A percentile compares a stretch with the other conserved stretches of the same genome.
These are phyloP conservation scores for Tephrocybe sp. DNA, from an alignment of 768 basidiomycete species.

Conservation along the genomic window DNA sequence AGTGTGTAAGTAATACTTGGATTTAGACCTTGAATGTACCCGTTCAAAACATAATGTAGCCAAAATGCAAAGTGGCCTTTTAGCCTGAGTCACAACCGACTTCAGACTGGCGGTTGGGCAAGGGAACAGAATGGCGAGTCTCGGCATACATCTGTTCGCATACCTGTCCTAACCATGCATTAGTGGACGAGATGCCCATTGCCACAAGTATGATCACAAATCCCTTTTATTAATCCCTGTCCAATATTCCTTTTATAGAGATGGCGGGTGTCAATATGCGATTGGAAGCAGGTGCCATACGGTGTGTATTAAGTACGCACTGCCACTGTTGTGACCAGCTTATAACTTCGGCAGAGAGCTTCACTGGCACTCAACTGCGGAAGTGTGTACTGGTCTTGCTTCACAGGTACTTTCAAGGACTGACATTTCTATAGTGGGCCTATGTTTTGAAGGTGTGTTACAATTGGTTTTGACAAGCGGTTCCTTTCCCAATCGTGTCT, in stretches of 20 bases:
- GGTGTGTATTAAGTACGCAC: conserved; percentile 22
- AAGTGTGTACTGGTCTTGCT: conserved; percentile 23
- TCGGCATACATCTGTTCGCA: not conserved
- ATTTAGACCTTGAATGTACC: not conserved
- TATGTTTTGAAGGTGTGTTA: conserved; percentile 41
- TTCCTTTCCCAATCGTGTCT: not conserved
- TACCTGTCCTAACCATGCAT: not conserved
- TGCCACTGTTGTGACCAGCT: too few relatives aligned
- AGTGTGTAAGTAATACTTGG: conserved; percentile 28
- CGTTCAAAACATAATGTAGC: conserved; percentile 19
- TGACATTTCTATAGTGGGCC: conserved; percentile 36
- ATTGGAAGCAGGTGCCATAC: conserved; percentile 45
- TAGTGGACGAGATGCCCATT: conserved; percentile 47
- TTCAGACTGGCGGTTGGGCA: conserved; percentile 62
- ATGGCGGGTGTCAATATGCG: conserved; percentile 55
- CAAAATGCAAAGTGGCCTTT: conserved; percentile 58
- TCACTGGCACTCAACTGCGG: conserved; percentile 52
- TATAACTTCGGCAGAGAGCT: conserved; percentile 34
- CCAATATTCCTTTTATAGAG: conserved; percentile 15
- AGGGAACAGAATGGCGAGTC: conserved; percentile 48
- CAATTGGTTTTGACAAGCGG: too few relatives aligned
- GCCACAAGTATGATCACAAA: conserved; percentile 34
- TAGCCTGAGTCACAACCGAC: conserved; percentile 50
- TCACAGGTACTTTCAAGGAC: not conserved
- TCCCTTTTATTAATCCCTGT: not conserved